Evolutionary conservation across 2,329 filamentous ascomycete genomes (phyloP).

Genomic region (Fusarium anguioides): DNA sequence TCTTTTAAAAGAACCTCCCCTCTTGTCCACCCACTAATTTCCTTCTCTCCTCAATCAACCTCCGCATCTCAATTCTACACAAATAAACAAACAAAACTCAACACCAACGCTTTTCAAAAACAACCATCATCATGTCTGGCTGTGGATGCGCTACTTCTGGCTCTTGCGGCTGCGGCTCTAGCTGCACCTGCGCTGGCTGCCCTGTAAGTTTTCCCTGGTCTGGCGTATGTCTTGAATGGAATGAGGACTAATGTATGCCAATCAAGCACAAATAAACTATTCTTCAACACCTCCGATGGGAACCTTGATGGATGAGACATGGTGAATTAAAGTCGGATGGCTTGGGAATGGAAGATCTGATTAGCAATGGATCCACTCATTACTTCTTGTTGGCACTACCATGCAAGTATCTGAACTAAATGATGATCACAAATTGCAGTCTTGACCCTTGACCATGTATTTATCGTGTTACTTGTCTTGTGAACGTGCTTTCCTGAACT

Average conservation of each 20-base stretch:
- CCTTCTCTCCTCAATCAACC: slow-evolving; percentile 17
- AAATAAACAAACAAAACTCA: slow-evolving; percentile 16
- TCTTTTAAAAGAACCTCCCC: slow-evolving; percentile 35
- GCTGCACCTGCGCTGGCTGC: slow-evolving; percentile 57
- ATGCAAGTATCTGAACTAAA: slow-evolving; percentile 9
- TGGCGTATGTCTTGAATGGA: slow-evolving; percentile 10
- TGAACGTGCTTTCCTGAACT: not conserved
- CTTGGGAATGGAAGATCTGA: slow-evolving; percentile 17
- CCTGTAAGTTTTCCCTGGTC: slow-evolving; percentile 52
- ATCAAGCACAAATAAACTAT: slow-evolving; percentile 47
- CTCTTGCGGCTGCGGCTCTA: slow-evolving; percentile 55
- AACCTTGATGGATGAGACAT: slow-evolving; percentile 41
- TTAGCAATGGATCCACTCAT: slow-evolving; percentile 42
- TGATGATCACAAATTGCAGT: slow-evolving; percentile 18
- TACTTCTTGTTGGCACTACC: slow-evolving; percentile 12
- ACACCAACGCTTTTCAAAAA: slow-evolving; percentile 13
- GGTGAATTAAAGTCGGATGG: slow-evolving; percentile 10
- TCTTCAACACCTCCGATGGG: slow-evolving; percentile 27
- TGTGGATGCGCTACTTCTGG: slow-evolving; percentile 57
- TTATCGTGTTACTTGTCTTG: not conserved
- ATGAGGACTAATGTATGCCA: slow-evolving; percentile 33
- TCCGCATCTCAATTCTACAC: slow-evolving; percentile 7
- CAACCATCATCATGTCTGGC: slow-evolving; percentile 53
- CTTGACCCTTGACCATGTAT: not conserved
- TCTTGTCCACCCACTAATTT: slow-evolving; percentile 17